Conservation (phyloP, 2,329 filamentous ascomycete species). For the Amauroascus verrucosus region DNA sequence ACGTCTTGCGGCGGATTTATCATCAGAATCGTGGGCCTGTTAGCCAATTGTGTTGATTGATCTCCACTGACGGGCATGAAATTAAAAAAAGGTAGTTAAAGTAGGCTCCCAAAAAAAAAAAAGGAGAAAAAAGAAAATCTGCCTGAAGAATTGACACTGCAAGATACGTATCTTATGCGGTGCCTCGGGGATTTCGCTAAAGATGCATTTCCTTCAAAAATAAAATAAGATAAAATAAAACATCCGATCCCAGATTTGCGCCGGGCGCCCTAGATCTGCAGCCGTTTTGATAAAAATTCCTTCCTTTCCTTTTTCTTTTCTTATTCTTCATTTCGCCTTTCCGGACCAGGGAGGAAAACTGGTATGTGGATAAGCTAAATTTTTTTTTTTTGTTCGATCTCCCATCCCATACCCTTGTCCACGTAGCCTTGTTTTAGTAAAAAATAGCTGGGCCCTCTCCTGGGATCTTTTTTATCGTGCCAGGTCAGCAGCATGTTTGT, state of each 20-base stretch:
- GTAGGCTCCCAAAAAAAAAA: neutral
- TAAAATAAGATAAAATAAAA: neutral
- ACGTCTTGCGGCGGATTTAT: too few relatives aligned
- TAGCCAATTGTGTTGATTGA: too few relatives aligned
- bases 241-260: neutral
- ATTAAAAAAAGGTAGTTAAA: too few relatives aligned
- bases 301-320: neutral
- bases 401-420: conserved; percentile 2
- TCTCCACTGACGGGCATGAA: too few relatives aligned
- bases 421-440: neutral
- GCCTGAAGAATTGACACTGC: neutral
- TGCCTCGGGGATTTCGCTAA: neutral
- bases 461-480: too few relatives aligned
- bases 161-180: neutral
- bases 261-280: neutral
- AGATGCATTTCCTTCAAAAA: neutral
- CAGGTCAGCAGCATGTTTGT: too few relatives aligned
- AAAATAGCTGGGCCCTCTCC: neutral
- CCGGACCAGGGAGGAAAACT: neutral
- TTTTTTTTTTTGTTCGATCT: too few relatives aligned
- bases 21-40: too few relatives aligned
- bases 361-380: neutral
- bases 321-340: neutral
- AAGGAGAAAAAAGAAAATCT: neutral
- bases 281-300: too few relatives aligned